Conservation (phyloP, 768 basidiomycete species). For the Panaeolus cyanescens region DNA sequence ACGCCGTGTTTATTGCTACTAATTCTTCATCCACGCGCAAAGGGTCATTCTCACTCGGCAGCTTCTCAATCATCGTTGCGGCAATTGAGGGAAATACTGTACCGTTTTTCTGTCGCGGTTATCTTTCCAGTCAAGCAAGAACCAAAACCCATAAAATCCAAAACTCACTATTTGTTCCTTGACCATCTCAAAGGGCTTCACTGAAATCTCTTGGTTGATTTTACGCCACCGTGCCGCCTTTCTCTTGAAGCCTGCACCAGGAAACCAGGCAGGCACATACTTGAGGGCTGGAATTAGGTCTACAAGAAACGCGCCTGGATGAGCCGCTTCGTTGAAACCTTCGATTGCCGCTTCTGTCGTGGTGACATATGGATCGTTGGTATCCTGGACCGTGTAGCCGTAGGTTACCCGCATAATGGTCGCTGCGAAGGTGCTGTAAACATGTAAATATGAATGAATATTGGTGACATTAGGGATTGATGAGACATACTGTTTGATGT, state of each 20-base stretch:
- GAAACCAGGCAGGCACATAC: constrained; percentile 36
- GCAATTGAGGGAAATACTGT: background rate
- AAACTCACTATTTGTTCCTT: constrained; percentile 18
- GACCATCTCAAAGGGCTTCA: constrained; percentile 21
- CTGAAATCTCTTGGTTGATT: constrained; percentile 16
- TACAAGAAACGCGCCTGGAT: constrained; percentile 30
- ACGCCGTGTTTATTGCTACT: background rate
- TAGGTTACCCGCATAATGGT: constrained; percentile 29
- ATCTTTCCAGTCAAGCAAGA: no score
- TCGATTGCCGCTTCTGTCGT: constrained; percentile 20
- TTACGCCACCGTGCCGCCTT: constrained; percentile 29
- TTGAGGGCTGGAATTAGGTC: constrained; percentile 30
- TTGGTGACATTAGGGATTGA: background rate
- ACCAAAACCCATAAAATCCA: background rate
- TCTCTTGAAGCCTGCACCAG: constrained; percentile 34
- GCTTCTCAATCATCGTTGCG: background rate
- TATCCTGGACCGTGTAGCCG: constrained; percentile 24
- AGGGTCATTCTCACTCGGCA: background rate
- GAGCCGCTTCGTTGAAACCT: constrained; percentile 16
- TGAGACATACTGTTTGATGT: constrained; percentile 13
- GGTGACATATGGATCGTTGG: constrained; percentile 29
- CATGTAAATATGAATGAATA: background rate
- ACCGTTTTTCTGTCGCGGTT: background rate
- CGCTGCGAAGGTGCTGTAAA: constrained; percentile 14
- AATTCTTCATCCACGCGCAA: background rate